Evolutionary conservation across 106 monocot genomes (phyloP).

Genomic region (Allium cepa): DNA sequence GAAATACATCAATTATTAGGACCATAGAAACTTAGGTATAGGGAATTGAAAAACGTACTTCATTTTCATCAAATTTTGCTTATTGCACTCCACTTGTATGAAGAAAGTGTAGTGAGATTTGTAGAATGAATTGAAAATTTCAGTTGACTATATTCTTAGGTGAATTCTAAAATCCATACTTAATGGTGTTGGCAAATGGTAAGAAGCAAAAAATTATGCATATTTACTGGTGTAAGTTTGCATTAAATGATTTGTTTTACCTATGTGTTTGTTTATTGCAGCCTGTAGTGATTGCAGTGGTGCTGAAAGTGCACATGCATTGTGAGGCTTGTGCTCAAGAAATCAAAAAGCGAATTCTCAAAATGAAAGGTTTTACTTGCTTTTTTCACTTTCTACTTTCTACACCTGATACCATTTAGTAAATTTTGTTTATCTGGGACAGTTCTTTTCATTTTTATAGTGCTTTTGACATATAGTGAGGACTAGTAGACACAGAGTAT

Average conservation of each 20-base stretch:
- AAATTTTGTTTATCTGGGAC: too few species aligned
- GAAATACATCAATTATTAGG: too few species aligned
- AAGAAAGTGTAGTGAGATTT: neutral
- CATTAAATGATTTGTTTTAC: neutral
- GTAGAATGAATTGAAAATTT: neutral
- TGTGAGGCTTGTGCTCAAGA: slow-evolving; percentile 90
- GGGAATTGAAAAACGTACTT: too few species aligned
- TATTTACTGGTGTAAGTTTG: neutral
- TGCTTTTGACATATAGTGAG: too few species aligned
- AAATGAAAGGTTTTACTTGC: slow-evolving; percentile 61
- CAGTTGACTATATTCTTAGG: neutral
- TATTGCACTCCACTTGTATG: neutral
- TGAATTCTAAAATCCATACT: neutral
- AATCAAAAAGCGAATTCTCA: slow-evolving; percentile 88
- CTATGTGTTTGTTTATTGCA: slow-evolving; percentile 15
- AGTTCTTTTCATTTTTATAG: too few species aligned
- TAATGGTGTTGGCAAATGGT: neutral
- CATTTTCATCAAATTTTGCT: neutral
- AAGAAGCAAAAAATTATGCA: too few species aligned
- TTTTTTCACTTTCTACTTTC: too few species aligned
- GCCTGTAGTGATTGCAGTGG: slow-evolving; percentile 49
- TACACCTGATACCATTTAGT: too few species aligned
- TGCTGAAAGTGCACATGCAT: slow-evolving; percentile 91
- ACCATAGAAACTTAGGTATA: too few species aligned
- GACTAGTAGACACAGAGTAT: too few species aligned